A percentile compares a stretch with the other conserved stretches of the same genome.
Conservation (phyloP, 2,329 filamentous ascomycete genomes). For the Pseudocercospora macadamiae region DNA sequence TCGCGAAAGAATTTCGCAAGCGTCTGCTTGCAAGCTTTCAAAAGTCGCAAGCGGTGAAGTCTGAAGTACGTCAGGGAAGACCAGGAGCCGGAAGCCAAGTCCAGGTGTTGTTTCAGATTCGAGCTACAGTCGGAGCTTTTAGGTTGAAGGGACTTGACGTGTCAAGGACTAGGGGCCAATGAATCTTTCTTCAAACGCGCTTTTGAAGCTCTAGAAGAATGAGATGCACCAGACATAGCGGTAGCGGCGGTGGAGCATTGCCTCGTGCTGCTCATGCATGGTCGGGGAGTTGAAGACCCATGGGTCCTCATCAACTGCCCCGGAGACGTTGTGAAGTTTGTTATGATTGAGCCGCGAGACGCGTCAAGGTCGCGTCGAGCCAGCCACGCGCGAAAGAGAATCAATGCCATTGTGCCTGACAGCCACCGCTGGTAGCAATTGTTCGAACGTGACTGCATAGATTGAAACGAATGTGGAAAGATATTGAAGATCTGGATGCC, state of each 20-base stretch:
- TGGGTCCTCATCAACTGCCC: not conserved
- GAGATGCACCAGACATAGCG: too few species aligned
- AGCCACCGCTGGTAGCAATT: not conserved
- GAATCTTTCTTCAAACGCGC: not conserved
- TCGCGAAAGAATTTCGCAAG: too few species aligned
- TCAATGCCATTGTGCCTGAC: too few species aligned
- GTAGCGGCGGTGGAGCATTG: too few species aligned
- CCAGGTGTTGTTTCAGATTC: not conserved
- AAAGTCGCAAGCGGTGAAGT: not conserved
- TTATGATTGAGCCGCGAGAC: constrained; percentile 4
- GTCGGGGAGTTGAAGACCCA: too few species aligned
- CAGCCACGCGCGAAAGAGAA: not conserved
- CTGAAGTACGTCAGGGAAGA: not conserved
- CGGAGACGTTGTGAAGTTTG: constrained; percentile 1
- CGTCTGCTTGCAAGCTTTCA: too few species aligned
- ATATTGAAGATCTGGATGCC: too few species aligned
- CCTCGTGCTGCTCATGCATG: not conserved
- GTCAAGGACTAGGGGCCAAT: not conserved
- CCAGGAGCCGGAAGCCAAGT: not conserved
- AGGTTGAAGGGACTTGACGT: not conserved
- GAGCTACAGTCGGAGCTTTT: not conserved
- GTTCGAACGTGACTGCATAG: too few species aligned
- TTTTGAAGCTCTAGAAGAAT: not conserved
- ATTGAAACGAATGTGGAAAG: too few species aligned
- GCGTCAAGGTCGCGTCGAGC: constrained; percentile 1